A percentile compares a stretch with the other conserved stretches of the same genome.
Conservation (phyloP, 345 rosid species). For the Hibiscus mutabilis region DNA sequence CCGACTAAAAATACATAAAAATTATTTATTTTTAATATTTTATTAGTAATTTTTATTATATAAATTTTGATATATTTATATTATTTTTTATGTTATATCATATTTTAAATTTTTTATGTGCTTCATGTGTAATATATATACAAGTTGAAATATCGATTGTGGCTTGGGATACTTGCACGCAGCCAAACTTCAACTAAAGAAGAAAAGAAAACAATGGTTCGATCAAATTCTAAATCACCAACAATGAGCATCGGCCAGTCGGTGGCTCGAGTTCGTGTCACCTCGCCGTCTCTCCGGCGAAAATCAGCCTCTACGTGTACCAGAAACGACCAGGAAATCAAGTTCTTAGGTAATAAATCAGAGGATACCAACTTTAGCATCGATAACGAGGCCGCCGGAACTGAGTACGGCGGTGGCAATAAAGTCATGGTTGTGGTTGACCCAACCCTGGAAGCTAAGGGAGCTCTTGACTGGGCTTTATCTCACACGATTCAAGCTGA, state of each 20-base stretch:
- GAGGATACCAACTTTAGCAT: not conserved
- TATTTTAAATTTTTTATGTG: too few relatives aligned
- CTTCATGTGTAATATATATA: too few relatives aligned
- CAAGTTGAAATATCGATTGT: too few relatives aligned
- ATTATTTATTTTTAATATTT: too few relatives aligned
- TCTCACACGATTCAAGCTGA: constrained; percentile 56
- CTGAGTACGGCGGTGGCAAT: constrained; percentile 16
- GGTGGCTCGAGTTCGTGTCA: constrained; percentile 26
- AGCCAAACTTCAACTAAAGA: not conserved
- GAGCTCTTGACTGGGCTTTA: constrained; percentile 86
- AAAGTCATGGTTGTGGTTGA: constrained; percentile 89
- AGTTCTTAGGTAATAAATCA: constrained; percentile 29
- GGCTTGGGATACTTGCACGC: not conserved
- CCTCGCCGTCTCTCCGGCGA: constrained; percentile 40
- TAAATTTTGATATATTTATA: too few relatives aligned
- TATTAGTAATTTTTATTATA: too few relatives aligned
- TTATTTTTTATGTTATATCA: too few relatives aligned
- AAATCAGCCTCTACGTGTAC: constrained; percentile 23
- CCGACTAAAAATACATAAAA: too few relatives aligned
- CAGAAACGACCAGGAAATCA: constrained; percentile 41
- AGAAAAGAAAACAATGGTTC: constrained; percentile 17
- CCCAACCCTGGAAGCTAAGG: constrained; percentile 55
- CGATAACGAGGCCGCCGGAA: not conserved
- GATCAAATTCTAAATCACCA: constrained; percentile 29
- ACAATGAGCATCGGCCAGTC: constrained; percentile 36